phyloP scores from a whole-genome alignment of 2,329 filamentous ascomycete species.

The Aspergillus ruber region DNA sequence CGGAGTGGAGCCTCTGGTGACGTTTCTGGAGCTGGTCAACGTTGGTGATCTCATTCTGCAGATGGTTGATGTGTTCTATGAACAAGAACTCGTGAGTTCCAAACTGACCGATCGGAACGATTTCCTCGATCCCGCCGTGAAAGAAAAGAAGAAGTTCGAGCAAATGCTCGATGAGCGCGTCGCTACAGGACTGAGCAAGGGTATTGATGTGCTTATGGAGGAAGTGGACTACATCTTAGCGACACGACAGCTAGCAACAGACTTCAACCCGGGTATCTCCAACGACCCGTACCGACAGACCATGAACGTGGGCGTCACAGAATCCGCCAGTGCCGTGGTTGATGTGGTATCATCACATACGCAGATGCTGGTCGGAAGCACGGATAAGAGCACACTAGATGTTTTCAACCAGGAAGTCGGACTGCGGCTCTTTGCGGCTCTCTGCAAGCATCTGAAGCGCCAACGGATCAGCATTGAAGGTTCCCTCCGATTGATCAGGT shows the following conservation, averaged over 20 bases:
- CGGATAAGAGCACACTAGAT: slow-evolving; percentile 95
- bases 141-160: slow-evolving; percentile 97
- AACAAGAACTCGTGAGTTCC: slow-evolving; percentile 79
- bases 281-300: slow-evolving; percentile 26
- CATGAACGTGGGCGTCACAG: slow-evolving; percentile 58
- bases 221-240: slow-evolving; percentile 94
- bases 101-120: slow-evolving; percentile 87
- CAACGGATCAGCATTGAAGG: slow-evolving; percentile 87
- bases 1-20: slow-evolving; percentile 84
- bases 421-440: slow-evolving; percentile 77
- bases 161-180: slow-evolving; percentile 97
- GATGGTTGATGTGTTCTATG: slow-evolving; percentile 98
- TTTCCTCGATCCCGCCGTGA: slow-evolving; percentile 82
- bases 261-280: slow-evolving; percentile 69
- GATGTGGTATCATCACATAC: slow-evolving; percentile 84
- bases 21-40: slow-evolving; percentile 94
- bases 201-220: slow-evolving; percentile 96
- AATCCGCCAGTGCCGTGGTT: slow-evolving; percentile 72
- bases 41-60: slow-evolving; percentile 96
- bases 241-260: slow-evolving; percentile 75
- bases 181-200: slow-evolving; percentile 90
- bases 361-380: slow-evolving; percentile 85
- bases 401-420: slow-evolving; percentile 98
- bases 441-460: slow-evolving; percentile 96
- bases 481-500: slow-evolving; percentile 80